Evolutionary conservation across 2,329 filamentous ascomycete genomes (phyloP).

Genomic region (Sarocladium kiliense): DNA sequence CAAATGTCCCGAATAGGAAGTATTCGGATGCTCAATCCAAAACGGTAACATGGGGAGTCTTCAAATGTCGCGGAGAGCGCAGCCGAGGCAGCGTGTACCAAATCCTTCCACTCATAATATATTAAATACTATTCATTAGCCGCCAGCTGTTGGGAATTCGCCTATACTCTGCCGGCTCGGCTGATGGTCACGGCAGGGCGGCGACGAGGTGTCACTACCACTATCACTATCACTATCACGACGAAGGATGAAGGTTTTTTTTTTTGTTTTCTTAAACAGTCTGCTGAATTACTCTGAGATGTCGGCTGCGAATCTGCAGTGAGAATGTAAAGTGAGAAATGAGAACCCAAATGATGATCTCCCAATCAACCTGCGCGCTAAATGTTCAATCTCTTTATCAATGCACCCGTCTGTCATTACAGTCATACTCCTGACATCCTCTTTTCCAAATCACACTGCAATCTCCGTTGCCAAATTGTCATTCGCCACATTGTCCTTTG

Average conservation of each 20-base stretch:
- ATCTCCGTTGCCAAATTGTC: slow-evolving; percentile 13
- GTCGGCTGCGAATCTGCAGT: too few species aligned
- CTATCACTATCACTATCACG: neutral
- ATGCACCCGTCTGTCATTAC: neutral
- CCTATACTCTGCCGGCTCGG: too few species aligned
- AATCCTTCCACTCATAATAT: neutral
- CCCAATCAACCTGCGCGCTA: neutral
- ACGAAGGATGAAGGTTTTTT: too few species aligned
- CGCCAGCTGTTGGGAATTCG: too few species aligned
- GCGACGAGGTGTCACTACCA: neutral
- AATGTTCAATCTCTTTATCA: neutral
- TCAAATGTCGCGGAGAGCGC: neutral
- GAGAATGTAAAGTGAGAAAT: neutral
- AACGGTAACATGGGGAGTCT: neutral
- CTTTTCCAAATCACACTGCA: slow-evolving; percentile 14
- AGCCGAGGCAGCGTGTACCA: neutral
- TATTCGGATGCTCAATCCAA: slow-evolving; percentile 7
- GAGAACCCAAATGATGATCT: neutral
- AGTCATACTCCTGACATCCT: neutral
- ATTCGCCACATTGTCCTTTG: slow-evolving; percentile 9
- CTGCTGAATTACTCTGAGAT: too few species aligned
- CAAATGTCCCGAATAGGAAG: slow-evolving; percentile 1
- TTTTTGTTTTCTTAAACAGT: too few species aligned
- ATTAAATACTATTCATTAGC: too few species aligned
- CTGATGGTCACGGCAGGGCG: neutral